These are phyloP conservation scores for Bolboschoenoplectus hybrid DNA, from an alignment of 202 grass and related monocot genomes.

Conservation along the genomic window DNA sequence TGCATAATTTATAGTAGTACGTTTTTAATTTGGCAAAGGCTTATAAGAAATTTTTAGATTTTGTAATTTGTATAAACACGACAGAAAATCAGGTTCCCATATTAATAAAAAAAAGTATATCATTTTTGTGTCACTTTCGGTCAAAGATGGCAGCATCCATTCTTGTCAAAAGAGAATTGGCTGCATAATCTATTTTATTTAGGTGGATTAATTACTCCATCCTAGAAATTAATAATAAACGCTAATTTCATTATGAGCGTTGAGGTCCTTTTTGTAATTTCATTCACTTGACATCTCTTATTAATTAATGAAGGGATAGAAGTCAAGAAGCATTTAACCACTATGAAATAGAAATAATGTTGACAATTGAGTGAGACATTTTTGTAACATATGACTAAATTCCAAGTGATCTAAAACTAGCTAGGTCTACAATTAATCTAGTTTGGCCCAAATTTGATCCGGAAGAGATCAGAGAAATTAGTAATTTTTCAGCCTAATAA, in stretches of 20 bases:
- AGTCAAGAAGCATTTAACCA: constrained; percentile 2
- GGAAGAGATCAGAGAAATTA: not conserved
- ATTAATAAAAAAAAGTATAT: not conserved
- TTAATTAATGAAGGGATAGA: not conserved
- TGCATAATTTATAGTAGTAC: too few species aligned
- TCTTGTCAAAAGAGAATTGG: not conserved
- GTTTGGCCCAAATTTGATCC: not conserved
- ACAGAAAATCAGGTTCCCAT: not conserved
- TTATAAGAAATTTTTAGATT: not conserved
- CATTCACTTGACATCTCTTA: not conserved
- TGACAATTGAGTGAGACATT: constrained; percentile 1
- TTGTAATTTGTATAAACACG: not conserved
- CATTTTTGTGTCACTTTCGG: not conserved
- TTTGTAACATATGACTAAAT: not conserved
- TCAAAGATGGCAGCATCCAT: not conserved
- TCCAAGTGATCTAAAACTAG: constrained; percentile 8
- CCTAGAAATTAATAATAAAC: not conserved
- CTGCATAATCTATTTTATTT: constrained; percentile 10
- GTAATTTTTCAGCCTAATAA: not conserved
- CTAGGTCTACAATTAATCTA: not conserved
- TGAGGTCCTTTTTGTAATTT: not conserved
- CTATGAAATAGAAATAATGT: not conserved
- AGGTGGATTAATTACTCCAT: not conserved
- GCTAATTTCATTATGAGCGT: constrained; percentile 2
- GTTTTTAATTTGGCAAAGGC: too few species aligned